Evolutionary conservation across 768 basidiomycete species (phyloP).

Genomic region (Hypholoma fasciculare): DNA sequence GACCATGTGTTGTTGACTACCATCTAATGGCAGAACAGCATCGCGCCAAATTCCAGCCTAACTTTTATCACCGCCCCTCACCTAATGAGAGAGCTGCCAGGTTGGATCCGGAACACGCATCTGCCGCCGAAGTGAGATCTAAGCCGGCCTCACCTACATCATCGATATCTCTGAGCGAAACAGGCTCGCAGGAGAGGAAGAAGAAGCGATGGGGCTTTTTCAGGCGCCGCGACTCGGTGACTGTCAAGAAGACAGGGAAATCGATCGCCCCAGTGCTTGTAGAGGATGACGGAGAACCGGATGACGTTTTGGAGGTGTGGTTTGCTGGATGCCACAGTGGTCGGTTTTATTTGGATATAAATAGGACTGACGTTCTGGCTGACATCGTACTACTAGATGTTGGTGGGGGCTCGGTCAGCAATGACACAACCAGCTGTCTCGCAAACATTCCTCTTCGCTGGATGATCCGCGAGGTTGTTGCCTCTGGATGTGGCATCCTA

Average conservation of each 20-base stretch:
- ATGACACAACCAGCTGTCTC: conserved; percentile 44
- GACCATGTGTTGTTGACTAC: not conserved
- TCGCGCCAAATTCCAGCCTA: conserved; percentile 66
- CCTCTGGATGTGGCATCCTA: conserved; percentile 55
- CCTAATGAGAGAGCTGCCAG: conserved; percentile 23
- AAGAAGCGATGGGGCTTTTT: conserved; percentile 17
- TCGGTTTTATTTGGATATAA: conserved; percentile 30
- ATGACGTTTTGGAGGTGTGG: conserved; percentile 78
- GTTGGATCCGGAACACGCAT: conserved; percentile 27
- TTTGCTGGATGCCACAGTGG: conserved; percentile 74
- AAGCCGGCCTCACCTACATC: too few species aligned
- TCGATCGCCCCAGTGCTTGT: conserved; percentile 8
- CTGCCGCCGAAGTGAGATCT: not conserved
- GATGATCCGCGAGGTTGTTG: conserved; percentile 73
- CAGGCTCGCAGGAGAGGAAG: not conserved
- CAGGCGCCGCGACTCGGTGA: conserved; percentile 3
- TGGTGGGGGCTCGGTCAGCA: conserved; percentile 60
- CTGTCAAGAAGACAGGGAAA: conserved; percentile 15
- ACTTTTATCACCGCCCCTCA: conserved; percentile 52
- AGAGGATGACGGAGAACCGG: conserved; percentile 10
- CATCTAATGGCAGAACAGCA: conserved; percentile 36
- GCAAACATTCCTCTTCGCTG: conserved; percentile 68
- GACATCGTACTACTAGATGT: conserved; percentile 45
- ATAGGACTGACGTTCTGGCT: not conserved
- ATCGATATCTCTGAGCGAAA: not conserved